Evolutionary conservation across 805 yeast species (phyloP), one percentile per base, ranked within the genome.

Genomic region (Vanderwaltozyma yarrowii): DNA sequence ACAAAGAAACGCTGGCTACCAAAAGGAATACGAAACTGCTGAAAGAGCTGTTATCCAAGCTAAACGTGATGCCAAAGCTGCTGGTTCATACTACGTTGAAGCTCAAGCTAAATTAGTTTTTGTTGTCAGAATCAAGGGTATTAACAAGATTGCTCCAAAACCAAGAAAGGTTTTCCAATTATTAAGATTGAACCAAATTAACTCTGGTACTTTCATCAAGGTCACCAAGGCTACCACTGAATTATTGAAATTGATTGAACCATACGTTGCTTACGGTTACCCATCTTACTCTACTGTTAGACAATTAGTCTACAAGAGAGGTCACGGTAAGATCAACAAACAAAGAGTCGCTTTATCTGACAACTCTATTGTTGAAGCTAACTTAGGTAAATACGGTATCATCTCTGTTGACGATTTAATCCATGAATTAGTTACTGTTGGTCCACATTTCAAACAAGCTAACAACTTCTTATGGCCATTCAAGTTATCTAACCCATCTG

Each of bases 41-140:
- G 94, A 84, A 73, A 81, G 92, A 68, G 84, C 92, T 60, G 69
- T 82, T 62, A 70, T 82, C 65, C 73, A 74, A 42, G 94, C 95
- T 62, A 80, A 80, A 77, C 85, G 95, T 71, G 85, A 82, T 52
- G 96, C 96, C 58, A 84, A 82, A 77, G 88, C 89, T 68, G 71
- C 78, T 64, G 94, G 94, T 69, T 79, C 92, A 62, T 84, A 80
- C 86, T 88, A 79, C 76, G 94, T 86, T 61, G 86, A 79, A 64
- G 96, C 94, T 69, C 89, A 88, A 78, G 78, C 80, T 64, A 87
- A 85, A 73, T 81, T 88, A 64, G 94, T 85, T 54, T 86, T 88
- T 69, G 94, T 88, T 64, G 78, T 88, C 70, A 86, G 97, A 82
- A 88, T 88, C 80, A 88, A 88, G 89, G 96, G 96, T 88, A 85